phyloP scores from a whole-genome alignment of 1,284 basidiomycete species.

The Waitea zeae region DNA sequence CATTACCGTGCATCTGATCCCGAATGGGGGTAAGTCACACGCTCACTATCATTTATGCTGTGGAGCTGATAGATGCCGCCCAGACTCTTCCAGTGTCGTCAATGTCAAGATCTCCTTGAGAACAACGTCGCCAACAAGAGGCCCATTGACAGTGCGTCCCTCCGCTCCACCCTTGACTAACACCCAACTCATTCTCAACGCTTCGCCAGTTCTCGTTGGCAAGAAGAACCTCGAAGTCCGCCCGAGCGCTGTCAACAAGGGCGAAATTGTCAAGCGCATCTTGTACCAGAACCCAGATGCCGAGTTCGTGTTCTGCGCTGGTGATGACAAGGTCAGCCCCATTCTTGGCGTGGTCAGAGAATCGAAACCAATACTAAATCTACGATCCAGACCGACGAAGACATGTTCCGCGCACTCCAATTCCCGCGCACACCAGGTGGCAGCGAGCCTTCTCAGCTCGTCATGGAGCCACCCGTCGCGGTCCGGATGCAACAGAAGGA shows the following conservation, averaged over 20 bases:
- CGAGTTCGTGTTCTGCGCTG: slow-evolving; percentile 93
- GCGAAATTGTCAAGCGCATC: slow-evolving; percentile 92
- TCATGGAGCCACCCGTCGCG: slow-evolving; percentile 63
- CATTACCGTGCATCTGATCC: slow-evolving; percentile 91
- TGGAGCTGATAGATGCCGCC: slow-evolving; percentile 9
- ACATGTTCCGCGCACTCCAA: slow-evolving; percentile 86
- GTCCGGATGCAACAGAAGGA: slow-evolving; percentile 34
- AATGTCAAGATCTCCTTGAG: slow-evolving; percentile 92
- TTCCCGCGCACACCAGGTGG: slow-evolving; percentile 31
- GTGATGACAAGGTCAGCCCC: slow-evolving; percentile 80
- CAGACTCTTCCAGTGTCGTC: slow-evolving; percentile 83
- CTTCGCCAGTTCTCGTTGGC: slow-evolving; percentile 69
- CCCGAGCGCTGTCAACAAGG: slow-evolving; percentile 92
- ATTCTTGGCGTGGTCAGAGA: neutral
- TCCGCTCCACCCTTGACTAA: slow-evolving; percentile 9
- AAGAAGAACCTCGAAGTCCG: slow-evolving; percentile 98
- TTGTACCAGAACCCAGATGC: slow-evolving; percentile 85
- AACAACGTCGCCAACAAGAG: slow-evolving; percentile 79
- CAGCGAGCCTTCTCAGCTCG: too few relatives aligned
- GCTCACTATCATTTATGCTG: slow-evolving; percentile 6
- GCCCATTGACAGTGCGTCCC: slow-evolving; percentile 73
- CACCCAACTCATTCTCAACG: slow-evolving; percentile 10
- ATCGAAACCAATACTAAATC: slow-evolving; percentile 1
- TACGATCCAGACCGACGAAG: slow-evolving; percentile 63
- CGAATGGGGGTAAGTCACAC: slow-evolving; percentile 70